Evolutionary conservation across 805 yeast genomes (phyloP).

Genomic region (Pichia thaimueangensis): DNA sequence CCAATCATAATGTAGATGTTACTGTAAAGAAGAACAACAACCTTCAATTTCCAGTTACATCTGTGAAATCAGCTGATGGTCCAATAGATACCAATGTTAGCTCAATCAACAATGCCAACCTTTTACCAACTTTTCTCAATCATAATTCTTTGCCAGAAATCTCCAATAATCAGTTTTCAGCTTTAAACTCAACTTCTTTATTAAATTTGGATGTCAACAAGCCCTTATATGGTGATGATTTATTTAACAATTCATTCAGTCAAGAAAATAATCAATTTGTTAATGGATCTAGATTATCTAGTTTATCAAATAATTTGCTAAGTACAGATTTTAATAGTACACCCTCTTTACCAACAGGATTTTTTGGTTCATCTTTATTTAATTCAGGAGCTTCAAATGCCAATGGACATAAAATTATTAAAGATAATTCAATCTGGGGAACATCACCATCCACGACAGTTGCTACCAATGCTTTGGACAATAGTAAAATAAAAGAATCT

Average conservation of each 20-base stretch:
- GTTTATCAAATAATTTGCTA: not conserved
- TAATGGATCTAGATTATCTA: not conserved
- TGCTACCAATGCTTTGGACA: not conserved
- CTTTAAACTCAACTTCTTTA: too few species aligned
- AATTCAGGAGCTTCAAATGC: conserved; percentile 2
- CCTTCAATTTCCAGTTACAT: too few species aligned
- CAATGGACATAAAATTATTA: not conserved
- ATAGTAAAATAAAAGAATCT: not conserved
- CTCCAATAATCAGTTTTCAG: too few species aligned
- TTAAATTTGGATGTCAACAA: too few species aligned
- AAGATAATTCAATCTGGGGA: not conserved
- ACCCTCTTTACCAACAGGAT: not conserved
- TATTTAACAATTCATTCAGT: not conserved
- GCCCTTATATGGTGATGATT: not conserved
- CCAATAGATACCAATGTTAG: too few species aligned
- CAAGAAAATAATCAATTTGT: not conserved
- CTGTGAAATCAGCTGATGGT: too few species aligned
- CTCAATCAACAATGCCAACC: too few species aligned
- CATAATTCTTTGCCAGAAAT: too few species aligned
- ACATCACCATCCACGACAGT: not conserved
- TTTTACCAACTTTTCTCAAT: too few species aligned
- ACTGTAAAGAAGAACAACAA: too few species aligned
- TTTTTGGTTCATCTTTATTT: conserved; percentile 3
- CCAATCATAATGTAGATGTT: too few species aligned
- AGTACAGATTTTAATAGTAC: not conserved